A percentile compares a stretch with the other conserved stretches of the same genome.
Evolutionary conservation across 1,139 yeast species (phyloP).

Genomic region (Blastobotrys apis): DNA sequence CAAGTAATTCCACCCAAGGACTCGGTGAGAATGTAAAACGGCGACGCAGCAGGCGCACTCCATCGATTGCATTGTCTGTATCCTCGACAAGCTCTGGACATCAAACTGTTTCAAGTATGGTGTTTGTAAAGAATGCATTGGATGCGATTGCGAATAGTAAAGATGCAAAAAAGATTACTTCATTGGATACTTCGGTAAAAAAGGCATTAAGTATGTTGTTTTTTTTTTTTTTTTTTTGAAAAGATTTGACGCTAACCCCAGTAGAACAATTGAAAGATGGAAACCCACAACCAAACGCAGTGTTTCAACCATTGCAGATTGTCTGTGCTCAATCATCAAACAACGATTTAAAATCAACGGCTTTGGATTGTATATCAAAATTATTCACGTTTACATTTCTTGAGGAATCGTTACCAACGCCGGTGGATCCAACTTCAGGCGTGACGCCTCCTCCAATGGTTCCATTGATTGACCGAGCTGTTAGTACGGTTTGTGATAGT

Average conservation of each 20-base stretch:
- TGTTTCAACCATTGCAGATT: slow-evolving; percentile 60
- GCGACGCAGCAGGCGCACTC: slow-evolving; percentile 22
- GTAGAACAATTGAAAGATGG: slow-evolving; percentile 27
- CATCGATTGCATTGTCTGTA: slow-evolving; percentile 32
- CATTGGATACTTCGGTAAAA: slow-evolving; percentile 40
- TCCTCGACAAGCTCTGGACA: slow-evolving; percentile 29
- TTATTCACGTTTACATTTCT: slow-evolving; percentile 60
- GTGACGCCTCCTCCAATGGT: slow-evolving; percentile 53
- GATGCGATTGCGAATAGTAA: slow-evolving; percentile 45
- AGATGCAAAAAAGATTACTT: slow-evolving; percentile 47
- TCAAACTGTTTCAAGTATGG: slow-evolving; percentile 33
- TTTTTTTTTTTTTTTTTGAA: not conserved
- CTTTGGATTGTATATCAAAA: slow-evolving; percentile 64
- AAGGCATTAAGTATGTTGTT: slow-evolving; percentile 39
- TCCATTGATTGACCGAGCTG: slow-evolving; percentile 73
- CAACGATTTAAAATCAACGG: slow-evolving; percentile 49
- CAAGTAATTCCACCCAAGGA: not conserved
- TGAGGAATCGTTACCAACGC: slow-evolving; percentile 46
- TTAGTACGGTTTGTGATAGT: slow-evolving; percentile 78
- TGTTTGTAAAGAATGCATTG: slow-evolving; percentile 47
- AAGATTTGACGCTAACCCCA: not conserved
- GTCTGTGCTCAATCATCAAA: slow-evolving; percentile 51
- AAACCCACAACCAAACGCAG: slow-evolving; percentile 43
- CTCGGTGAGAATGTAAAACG: slow-evolving; percentile 1
- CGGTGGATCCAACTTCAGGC: slow-evolving; percentile 35